Percentiles rank a stretch among this genome's conserved stretches.
Conservation (phyloP, 306 rosid genomes). For the Cucurbita argyrosperma region DNA sequence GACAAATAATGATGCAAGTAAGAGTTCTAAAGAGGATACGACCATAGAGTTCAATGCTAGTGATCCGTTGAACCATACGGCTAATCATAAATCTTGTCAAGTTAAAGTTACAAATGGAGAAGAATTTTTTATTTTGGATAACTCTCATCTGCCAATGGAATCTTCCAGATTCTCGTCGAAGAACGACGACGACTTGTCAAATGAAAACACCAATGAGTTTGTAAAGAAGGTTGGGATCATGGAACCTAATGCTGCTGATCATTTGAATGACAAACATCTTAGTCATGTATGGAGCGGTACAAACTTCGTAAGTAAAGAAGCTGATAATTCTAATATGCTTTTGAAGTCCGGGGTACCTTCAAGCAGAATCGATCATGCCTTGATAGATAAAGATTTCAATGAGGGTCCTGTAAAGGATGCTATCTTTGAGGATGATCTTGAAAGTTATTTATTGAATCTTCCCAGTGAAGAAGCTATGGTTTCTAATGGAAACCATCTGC, state of each 20-base stretch:
- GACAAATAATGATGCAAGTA: background rate
- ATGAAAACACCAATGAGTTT: constrained; percentile 15
- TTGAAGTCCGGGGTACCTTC: constrained; percentile 10
- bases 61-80: background rate
- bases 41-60: background rate
- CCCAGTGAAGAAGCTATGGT: constrained; percentile 8
- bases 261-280: constrained; percentile 13
- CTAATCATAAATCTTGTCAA: background rate
- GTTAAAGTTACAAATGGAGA: background rate
- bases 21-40: background rate
- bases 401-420: constrained; percentile 4
- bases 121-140: background rate
- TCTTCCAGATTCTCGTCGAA: background rate
- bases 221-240: background rate
- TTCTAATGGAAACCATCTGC: constrained; percentile 9
- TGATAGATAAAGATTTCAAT: constrained; percentile 9
- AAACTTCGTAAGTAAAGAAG: constrained; percentile 9
- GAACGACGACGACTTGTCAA: constrained; percentile 6
- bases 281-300: constrained; percentile 6
- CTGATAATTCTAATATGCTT: constrained; percentile 15
- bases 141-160: background rate
- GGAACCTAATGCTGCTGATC: constrained; percentile 18
- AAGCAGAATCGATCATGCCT: constrained; percentile 11
- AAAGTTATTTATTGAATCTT: constrained; percentile 14
- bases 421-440: constrained; percentile 4